Percentiles rank a stretch among this genome's conserved stretches.
Conservation (phyloP, 2,329 filamentous ascomycete genomes). For the Pseudopithomyces maydicus region DNA sequence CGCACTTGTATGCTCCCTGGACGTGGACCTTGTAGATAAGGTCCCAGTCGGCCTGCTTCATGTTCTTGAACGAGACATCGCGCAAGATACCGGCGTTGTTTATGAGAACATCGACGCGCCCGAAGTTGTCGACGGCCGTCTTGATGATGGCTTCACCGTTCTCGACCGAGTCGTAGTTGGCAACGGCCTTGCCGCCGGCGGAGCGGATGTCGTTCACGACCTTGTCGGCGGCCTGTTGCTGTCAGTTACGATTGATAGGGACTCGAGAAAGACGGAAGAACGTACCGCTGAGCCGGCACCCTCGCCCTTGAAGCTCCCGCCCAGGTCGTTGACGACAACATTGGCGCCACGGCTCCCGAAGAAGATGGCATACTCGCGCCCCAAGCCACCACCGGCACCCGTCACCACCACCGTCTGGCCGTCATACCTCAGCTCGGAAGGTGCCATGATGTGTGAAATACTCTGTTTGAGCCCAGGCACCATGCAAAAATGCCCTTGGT, state of each 20-base stretch:
- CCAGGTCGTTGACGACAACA: slow-evolving; percentile 96
- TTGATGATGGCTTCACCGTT: slow-evolving; percentile 94
- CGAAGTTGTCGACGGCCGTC: slow-evolving; percentile 78
- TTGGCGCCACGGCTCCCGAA: slow-evolving; percentile 91
- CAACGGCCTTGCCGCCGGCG: slow-evolving; percentile 91
- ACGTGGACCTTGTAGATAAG: slow-evolving; percentile 92
- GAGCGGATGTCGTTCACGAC: slow-evolving; percentile 83
- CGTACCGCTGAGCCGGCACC: slow-evolving; percentile 82
- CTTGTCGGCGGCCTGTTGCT: slow-evolving; percentile 73
- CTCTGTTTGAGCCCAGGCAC: not conserved
- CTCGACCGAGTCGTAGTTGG: slow-evolving; percentile 96
- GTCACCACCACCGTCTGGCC: slow-evolving; percentile 89
- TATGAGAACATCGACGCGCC: slow-evolving; percentile 91
- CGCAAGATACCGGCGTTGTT: slow-evolving; percentile 98
- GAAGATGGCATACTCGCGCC: slow-evolving; percentile 83
- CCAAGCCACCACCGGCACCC: slow-evolving; percentile 80
- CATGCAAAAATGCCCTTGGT: not conserved
- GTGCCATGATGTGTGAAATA: slow-evolving; percentile 34
- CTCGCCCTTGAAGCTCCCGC: slow-evolving; percentile 91
- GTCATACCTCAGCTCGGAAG: slow-evolving; percentile 73
- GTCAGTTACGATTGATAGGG: slow-evolving; percentile 15
- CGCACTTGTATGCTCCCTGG: slow-evolving; percentile 92
- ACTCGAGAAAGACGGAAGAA: not conserved
- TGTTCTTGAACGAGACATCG: slow-evolving; percentile 98
- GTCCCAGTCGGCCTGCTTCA: slow-evolving; percentile 97